These are phyloP conservation scores for Colletotrichum melonis DNA, from an alignment of 2,329 filamentous ascomycete species.

Conservation along the genomic window DNA sequence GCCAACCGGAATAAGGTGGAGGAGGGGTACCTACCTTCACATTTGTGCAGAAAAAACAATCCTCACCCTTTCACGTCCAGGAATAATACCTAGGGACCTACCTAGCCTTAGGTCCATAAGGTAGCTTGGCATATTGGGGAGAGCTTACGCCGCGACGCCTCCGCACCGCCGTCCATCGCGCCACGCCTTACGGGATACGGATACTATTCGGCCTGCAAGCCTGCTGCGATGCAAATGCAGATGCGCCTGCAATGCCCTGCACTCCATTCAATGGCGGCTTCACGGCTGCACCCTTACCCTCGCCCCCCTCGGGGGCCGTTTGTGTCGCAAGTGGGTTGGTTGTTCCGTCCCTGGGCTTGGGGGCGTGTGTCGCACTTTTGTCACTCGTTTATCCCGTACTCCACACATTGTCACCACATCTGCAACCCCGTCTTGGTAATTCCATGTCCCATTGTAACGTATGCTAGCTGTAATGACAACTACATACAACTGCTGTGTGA, in stretches of 20 bases:
- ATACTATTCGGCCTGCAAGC: conserved; percentile 2
- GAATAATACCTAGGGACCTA: too few species aligned
- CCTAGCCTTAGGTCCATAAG: too few species aligned
- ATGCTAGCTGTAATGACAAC: conserved; percentile 16
- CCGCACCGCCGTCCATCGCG: conserved; percentile 15
- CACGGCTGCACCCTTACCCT: neutral
- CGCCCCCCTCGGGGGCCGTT: conserved; percentile 11
- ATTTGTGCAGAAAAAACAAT: too few species aligned
- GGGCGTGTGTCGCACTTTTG: conserved; percentile 22
- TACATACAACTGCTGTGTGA: conserved; percentile 6
- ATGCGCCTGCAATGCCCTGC: conserved; percentile 28
- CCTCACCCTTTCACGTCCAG: too few species aligned
- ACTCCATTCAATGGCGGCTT: conserved; percentile 24
- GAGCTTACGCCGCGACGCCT: neutral
- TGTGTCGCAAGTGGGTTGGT: conserved; percentile 23
- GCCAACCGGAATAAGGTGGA: neutral
- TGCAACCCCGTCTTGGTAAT: neutral
- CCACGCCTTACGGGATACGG: conserved; percentile 19
- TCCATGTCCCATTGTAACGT: conserved; percentile 23
- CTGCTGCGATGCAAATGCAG: conserved; percentile 22
- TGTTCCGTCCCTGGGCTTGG: neutral
- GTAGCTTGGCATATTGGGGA: neutral
- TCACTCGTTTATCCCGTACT: neutral
- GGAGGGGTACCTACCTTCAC: too few species aligned
- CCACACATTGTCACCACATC: neutral